Evolutionary conservation across 768 basidiomycete genomes (phyloP).

Genomic region (Scleroderma bovista): DNA sequence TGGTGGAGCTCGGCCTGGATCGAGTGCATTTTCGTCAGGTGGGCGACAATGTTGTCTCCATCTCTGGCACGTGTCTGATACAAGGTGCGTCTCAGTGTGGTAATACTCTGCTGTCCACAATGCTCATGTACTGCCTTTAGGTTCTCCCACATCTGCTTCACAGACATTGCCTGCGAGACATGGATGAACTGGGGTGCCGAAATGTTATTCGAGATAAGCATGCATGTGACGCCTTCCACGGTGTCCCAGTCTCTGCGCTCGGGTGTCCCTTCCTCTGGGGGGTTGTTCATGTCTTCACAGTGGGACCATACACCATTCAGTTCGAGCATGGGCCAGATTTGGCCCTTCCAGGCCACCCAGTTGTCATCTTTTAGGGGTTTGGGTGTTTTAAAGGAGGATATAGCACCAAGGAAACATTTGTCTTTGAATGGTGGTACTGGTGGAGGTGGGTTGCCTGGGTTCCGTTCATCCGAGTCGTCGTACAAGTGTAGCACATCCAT

Average conservation of each 20-base stretch:
- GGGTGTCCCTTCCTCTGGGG: not conserved
- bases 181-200: not conserved
- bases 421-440: too few relatives aligned
- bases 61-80: not conserved
- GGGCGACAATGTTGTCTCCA: not conserved
- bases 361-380: not conserved
- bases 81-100: not conserved
- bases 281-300: not conserved
- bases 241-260: not conserved
- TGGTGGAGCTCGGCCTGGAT: not conserved
- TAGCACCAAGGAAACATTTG: too few relatives aligned
- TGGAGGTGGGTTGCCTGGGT: too few relatives aligned
- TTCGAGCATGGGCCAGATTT: not conserved
- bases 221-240: not conserved
- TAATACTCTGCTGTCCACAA: not conserved
- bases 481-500: too few relatives aligned
- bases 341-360: not conserved
- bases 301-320: not conserved
- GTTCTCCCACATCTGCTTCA: constrained; percentile 2
- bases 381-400: not conserved
- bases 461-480: too few relatives aligned
- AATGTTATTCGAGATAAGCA: not conserved
- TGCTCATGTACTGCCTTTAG: not conserved
- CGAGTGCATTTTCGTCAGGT: not conserved
- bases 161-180: not conserved